phyloP scores from a whole-genome alignment of 768 basidiomycete genomes.

The Tricholoma hemisulphureum region DNA sequence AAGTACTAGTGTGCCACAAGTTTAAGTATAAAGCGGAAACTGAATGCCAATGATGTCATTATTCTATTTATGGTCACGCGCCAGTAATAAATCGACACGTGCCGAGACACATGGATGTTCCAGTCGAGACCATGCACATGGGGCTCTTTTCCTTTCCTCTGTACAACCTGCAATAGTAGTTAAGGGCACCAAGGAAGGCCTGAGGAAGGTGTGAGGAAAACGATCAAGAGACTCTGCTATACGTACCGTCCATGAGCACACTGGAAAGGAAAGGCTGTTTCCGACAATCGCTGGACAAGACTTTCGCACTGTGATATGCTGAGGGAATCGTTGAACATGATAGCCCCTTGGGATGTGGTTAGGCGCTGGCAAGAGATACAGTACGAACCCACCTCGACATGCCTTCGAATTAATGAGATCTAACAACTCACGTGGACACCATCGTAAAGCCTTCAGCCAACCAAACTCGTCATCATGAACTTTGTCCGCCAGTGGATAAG shows the following conservation, averaged over 20 bases:
- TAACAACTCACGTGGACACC: slow-evolving; percentile 79
- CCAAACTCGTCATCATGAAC: slow-evolving; percentile 30
- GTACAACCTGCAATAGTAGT: slow-evolving; percentile 21
- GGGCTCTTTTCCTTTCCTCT: slow-evolving; percentile 1
- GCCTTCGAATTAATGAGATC: slow-evolving; percentile 94
- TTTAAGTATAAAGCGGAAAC: slow-evolving; percentile 7
- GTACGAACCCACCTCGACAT: slow-evolving; percentile 69
- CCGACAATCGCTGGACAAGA: slow-evolving; percentile 64
- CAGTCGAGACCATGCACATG: slow-evolving; percentile 14
- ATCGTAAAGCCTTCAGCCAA: slow-evolving; percentile 75
- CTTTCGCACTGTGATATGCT: slow-evolving; percentile 62
- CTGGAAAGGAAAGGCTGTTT: slow-evolving; percentile 85
- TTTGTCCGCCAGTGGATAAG: background rate
- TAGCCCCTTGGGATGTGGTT: slow-evolving; percentile 62
- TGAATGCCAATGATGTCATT: slow-evolving; percentile 21
- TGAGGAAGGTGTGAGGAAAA: slow-evolving; percentile 11
- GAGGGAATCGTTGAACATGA: slow-evolving; percentile 93
- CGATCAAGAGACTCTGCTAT: slow-evolving; percentile 1
- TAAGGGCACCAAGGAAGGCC: slow-evolving; percentile 43
- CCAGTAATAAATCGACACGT: slow-evolving; percentile 9
- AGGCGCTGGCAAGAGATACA: background rate
- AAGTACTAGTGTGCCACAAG: too few relatives aligned
- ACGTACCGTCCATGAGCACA: slow-evolving; percentile 93
- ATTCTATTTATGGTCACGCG: slow-evolving; percentile 32
- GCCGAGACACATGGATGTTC: background rate